Evolutionary conservation across 2,329 filamentous ascomycete species (phyloP).

Genomic region (Fonsecaea multimorphosa): DNA sequence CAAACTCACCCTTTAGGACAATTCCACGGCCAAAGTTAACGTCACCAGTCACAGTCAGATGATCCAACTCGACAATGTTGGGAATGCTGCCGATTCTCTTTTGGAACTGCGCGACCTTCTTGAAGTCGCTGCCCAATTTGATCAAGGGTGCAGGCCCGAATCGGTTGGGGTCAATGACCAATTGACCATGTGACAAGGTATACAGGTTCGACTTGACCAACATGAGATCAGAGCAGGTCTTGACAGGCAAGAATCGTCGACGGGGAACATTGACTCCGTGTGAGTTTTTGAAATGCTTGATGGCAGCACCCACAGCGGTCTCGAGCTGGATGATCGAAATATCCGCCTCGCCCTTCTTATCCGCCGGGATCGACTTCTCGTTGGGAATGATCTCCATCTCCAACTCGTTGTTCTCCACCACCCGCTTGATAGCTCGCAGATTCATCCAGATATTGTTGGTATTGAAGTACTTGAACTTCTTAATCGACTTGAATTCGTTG

Average conservation of each 20-base stretch:
- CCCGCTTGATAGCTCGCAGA: slow-evolving; percentile 94
- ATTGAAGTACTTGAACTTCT: slow-evolving; percentile 99
- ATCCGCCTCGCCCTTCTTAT: slow-evolving; percentile 99
- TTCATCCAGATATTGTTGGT: slow-evolving; percentile 99
- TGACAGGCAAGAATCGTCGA: slow-evolving; percentile 97
- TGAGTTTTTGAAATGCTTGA: slow-evolving; percentile 97
- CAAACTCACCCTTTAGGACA: slow-evolving; percentile 76
- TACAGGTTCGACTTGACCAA: slow-evolving; percentile 99
- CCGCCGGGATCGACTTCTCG: slow-evolving; percentile 95
- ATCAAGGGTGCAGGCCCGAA: slow-evolving; percentile 97
- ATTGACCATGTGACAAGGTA: slow-evolving; percentile 96
- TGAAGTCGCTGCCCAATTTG: slow-evolving; percentile 99
- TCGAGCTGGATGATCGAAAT: slow-evolving; percentile 97
- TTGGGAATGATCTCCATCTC: slow-evolving; percentile 99
- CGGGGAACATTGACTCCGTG: slow-evolving; percentile 99
- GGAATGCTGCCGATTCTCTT: slow-evolving; percentile 59
- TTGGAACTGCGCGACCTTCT: slow-evolving; percentile 88
- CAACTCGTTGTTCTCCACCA: slow-evolving; percentile 97
- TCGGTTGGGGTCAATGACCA: slow-evolving; percentile 93
- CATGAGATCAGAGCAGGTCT: slow-evolving; percentile 99
- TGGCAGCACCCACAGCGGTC: slow-evolving; percentile 96
- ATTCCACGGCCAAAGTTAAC: slow-evolving; percentile 97
- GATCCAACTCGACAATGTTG: slow-evolving; percentile 61
- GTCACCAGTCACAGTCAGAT: slow-evolving; percentile 95
- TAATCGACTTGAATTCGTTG: slow-evolving; percentile 99